Conservation (phyloP, 148 eudicot genomes). For the Beta vulgaris region DNA sequence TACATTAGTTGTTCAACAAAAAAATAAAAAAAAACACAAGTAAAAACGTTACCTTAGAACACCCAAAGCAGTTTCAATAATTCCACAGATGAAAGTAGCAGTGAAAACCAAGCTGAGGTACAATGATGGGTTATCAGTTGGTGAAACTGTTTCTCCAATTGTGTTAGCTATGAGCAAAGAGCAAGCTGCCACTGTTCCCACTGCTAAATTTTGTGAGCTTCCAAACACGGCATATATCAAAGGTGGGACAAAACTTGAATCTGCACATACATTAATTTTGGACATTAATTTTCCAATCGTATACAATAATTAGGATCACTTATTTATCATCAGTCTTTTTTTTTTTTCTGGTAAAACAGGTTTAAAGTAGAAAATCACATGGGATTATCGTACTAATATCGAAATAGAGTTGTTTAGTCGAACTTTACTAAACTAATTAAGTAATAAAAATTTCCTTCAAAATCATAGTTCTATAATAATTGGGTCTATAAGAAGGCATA, state of each 20-base stretch:
- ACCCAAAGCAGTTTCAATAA: slow-evolving; percentile 62
- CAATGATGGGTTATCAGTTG: slow-evolving; percentile 35
- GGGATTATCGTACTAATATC: no score
- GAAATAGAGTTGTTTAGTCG: no score
- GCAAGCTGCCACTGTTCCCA: slow-evolving; percentile 80
- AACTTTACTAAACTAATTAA: no score
- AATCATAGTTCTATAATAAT: no score
- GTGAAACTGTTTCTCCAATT: slow-evolving; percentile 40
- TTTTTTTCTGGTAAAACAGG: no score
- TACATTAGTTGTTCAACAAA: no score
- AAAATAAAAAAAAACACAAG: no score
- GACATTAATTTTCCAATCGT: background rate
- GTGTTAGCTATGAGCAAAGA: slow-evolving; percentile 60
- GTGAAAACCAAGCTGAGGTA: slow-evolving; percentile 69
- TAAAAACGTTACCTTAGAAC: slow-evolving; percentile 64
- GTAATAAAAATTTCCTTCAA: no score
- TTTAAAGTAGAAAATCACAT: no score
- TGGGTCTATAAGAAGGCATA: no score
- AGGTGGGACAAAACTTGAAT: slow-evolving; percentile 91
- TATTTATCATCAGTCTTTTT: no score
- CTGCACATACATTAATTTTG: slow-evolving; percentile 28
- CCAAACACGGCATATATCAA: slow-evolving; percentile 72
- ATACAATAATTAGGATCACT: no score
- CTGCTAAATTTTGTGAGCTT: slow-evolving; percentile 72
- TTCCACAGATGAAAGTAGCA: slow-evolving; percentile 68